Evolutionary conservation across 2,329 filamentous ascomycete genomes (phyloP), one percentile per base, ranked within the genome.

Genomic region (Pyricularia pennisetigena): DNA sequence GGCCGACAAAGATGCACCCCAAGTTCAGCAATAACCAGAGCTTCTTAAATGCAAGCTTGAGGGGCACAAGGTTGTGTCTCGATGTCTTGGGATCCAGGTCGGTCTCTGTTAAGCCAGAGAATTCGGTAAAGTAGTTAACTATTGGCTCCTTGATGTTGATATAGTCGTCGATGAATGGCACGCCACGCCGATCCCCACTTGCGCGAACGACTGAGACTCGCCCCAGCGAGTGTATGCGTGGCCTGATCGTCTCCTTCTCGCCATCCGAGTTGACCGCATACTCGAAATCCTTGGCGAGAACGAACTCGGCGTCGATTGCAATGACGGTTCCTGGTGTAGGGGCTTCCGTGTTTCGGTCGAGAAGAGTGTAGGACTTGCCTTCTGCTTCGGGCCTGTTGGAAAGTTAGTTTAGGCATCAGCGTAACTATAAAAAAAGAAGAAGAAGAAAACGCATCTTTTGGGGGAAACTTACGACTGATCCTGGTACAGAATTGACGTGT

Each of bases 231-330:
- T 95, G 92, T 32, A 94, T 93, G 70, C 91, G 94, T 0, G 95
- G 95, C 1, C 94, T 87, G 59, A 98, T 95, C 16, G 94, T 97
- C 75, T 96, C 93, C 66, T 93, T 89, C 59, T 93, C 92, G 26
- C 95, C 95, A 72, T 97, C 94, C 3, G 94, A 94, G 76, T 96
- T 97, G 81, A 99, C 93, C 75, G 97, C 93, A 67, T 97, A 97
- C 76, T 98, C 94, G 64, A 95, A 93, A 72, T 95, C 91, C 71
- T 96, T 91, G 1, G 97, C 86, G 26, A 93, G 90, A 8, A 99
- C 96, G 73, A 99, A 99, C 77, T 99, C 95, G 0, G 96, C 97
- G 75, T 99, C 95, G 5, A 99, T 87, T 0, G 94, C 95, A 63
- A 97, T 87, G 12, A 95, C 90, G 1, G 88, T 93, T 16, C 89